Base-by-base conservation (phyloP, 331 rosid genomes). In the Telfairia occidentalis region DNA sequence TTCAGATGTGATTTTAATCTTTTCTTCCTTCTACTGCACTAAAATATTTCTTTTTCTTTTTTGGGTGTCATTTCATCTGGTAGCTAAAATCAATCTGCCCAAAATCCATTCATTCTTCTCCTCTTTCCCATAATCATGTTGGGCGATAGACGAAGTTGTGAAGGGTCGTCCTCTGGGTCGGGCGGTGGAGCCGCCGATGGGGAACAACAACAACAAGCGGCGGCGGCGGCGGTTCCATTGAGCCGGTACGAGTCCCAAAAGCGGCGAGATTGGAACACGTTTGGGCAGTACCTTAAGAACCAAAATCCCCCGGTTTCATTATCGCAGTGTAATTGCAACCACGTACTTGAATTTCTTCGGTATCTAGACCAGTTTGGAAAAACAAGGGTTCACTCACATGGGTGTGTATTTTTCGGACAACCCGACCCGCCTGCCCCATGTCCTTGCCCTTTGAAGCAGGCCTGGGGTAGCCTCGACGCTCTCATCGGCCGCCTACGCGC, bases 351-450 rank as follows among this genome's bases (percentile, higher is more conserved):
- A 10, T 92, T 92, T 83, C 96, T 92, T 2, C 88, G 96, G 7
- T 92, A 92, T 84, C 86, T 90, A 0, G 98, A 92, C 52, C 98
- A 92, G 76, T 92, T 92, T 4, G 98, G 98, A 2, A 92, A 92
- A 82, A 92, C 98, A 2, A 90, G 90, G 86, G 97, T 92, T 55
- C 97, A 92, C 67, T 48, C 78, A 26, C 91, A 84, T 55, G 88
- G 92, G 8, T 92, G 97, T 55, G 83, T 90, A 55, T 92, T 90
- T 59, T 92, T 90, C 10, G 97, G 97, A 34, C 97, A 90, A 48
- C 95, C 97, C 0, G 97, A 90, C 75, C 97, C 97, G 2, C 97
- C 97, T 0, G 92, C 95, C 1, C 96, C 96, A 1, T 92, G 97
- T 78, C 83, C 92, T 9, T 92, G 96, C 75, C 97, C 97, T 0